Conservation (phyloP, 805 yeast species). For the Pichia cephalocereana region DNA sequence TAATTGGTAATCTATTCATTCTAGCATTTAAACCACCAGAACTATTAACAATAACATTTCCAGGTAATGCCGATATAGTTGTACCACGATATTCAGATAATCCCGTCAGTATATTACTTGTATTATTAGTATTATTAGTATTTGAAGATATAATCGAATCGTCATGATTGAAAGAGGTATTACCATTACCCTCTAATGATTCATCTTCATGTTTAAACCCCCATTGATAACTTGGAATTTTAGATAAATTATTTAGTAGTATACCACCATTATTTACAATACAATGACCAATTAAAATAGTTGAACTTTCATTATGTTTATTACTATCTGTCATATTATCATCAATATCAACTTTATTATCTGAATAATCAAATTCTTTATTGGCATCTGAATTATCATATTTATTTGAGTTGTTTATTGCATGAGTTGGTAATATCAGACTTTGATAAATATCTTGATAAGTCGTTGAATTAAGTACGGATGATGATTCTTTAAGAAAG, state of each 20-base stretch:
- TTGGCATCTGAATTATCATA: background rate
- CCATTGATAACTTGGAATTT: constrained; percentile 28
- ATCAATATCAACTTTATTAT: background rate
- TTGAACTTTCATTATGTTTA: background rate
- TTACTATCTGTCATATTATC: background rate
- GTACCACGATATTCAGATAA: constrained; percentile 14
- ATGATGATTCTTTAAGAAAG: constrained; percentile 10
- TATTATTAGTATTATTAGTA: background rate
- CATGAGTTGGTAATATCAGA: constrained; percentile 17
- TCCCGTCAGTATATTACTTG: constrained; percentile 19
- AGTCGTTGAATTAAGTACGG: constrained; percentile 14
- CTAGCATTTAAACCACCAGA: constrained; percentile 21
- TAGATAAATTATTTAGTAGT: constrained; percentile 23
- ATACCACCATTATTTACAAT: constrained; percentile 26
- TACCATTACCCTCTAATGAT: background rate
- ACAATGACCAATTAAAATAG: constrained; percentile 26
- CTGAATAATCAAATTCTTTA: background rate
- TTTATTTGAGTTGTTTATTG: background rate
- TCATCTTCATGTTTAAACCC: constrained; percentile 24
- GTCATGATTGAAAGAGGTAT: no score
- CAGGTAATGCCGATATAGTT: constrained; percentile 20
- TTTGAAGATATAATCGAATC: background rate
- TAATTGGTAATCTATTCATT: constrained; percentile 22
- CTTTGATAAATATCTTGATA: constrained; percentile 16
- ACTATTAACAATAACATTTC: constrained; percentile 13